Percentiles rank a stretch among this genome's conserved stretches.
Conservation (phyloP, 2,329 filamentous ascomycete species). For the Aureobasidium uvarum region DNA sequence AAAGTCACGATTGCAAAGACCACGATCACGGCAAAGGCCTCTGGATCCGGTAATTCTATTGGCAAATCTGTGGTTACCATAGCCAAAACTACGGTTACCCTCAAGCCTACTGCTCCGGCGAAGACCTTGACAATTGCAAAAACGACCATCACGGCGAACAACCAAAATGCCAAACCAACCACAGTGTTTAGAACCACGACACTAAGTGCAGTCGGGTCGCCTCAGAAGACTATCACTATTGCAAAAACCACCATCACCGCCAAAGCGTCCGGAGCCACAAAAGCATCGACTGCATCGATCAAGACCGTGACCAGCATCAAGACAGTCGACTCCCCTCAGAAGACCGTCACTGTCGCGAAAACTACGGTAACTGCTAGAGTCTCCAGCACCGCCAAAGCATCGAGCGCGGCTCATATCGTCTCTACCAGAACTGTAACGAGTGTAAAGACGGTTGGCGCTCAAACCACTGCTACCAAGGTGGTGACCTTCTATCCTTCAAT, state of each 20-base stretch:
- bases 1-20: conserved; percentile 11
- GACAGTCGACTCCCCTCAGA: not conserved
- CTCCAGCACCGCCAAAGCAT: not conserved
- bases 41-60: too few relatives aligned
- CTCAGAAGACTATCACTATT: not conserved
- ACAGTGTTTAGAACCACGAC: conserved; percentile 13
- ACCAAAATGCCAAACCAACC: not conserved
- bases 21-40: not conserved
- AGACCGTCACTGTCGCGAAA: not conserved
- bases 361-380: not conserved
- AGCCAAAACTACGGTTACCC: conserved; percentile 1
- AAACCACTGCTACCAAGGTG: not conserved
- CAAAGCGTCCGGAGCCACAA: not conserved
- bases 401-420: not conserved
- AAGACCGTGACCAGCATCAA: conserved; percentile 11
- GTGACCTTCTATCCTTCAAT: not conserved
- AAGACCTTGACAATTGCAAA: conserved; percentile 5
- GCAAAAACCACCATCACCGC: not conserved
- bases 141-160: conserved; percentile 8
- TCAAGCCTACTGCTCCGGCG: not conserved
- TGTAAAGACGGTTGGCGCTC: not conserved
- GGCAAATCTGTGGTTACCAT: too few relatives aligned
- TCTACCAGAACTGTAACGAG: not conserved
- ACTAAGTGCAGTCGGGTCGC: not conserved
- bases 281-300: not conserved